phyloP scores from a whole-genome alignment of 2,329 filamentous ascomycete genomes.

The Chaetomium strumarium region DNA sequence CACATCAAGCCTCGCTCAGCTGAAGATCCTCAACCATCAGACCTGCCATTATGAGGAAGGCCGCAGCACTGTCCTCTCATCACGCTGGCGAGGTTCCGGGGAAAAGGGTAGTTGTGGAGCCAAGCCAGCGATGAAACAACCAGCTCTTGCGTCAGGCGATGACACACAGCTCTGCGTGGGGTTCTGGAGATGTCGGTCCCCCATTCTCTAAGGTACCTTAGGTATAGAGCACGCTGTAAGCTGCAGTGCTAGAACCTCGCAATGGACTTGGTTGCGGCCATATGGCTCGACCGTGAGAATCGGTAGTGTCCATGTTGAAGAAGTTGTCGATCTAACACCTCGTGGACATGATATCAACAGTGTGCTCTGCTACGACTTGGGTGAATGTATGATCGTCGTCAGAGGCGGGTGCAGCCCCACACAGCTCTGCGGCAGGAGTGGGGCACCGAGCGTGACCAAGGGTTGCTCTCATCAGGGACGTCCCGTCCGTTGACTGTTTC shows the following conservation, averaged over 20 bases:
- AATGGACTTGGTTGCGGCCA: too few relatives aligned
- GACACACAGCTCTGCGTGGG: not conserved
- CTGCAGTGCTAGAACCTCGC: too few relatives aligned
- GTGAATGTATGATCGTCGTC: slow-evolving; percentile 19
- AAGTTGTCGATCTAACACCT: too few relatives aligned
- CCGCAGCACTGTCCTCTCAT: not conserved
- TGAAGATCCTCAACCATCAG: not conserved
- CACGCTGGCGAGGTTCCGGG: not conserved
- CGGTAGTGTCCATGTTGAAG: too few relatives aligned
- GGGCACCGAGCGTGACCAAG: too few relatives aligned
- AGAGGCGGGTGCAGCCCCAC: not conserved
- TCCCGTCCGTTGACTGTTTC: not conserved
- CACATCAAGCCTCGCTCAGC: slow-evolving; percentile 13
- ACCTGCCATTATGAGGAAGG: not conserved
- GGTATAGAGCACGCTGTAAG: too few relatives aligned
- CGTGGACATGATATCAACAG: too few relatives aligned
- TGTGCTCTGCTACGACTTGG: not conserved
- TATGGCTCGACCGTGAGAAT: too few relatives aligned
- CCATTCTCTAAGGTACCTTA: too few relatives aligned
- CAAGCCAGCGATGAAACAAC: slow-evolving; percentile 13
- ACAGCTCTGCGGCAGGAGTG: too few relatives aligned
- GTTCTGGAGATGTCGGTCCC: not conserved
- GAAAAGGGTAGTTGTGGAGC: not conserved
- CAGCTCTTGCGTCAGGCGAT: not conserved
- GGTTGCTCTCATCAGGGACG: not conserved